phyloP scores from a whole-genome alignment of 331 rosid species.

The Stylosanthes scabra region DNA sequence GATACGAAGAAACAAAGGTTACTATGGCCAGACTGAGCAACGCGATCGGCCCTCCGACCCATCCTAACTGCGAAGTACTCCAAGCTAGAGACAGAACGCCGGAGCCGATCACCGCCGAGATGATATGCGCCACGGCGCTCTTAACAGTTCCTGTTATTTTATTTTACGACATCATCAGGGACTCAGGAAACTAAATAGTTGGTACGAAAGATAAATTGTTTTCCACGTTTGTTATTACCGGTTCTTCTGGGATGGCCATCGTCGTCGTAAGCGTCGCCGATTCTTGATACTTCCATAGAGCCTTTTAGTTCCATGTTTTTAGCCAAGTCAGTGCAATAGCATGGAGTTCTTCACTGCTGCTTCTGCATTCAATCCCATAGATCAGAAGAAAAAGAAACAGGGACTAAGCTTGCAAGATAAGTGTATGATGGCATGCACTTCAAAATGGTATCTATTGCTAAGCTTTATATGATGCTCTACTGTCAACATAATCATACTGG shows the following conservation, averaged over 20 bases:
- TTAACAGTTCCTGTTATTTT: conserved; percentile 51
- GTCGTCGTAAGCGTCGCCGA: conserved; percentile 31
- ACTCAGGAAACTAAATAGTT: too few relatives aligned
- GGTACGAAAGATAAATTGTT: too few relatives aligned
- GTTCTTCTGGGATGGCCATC: conserved; percentile 42
- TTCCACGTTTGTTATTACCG: too few relatives aligned
- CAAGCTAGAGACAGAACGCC: conserved; percentile 68
- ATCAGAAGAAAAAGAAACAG: too few relatives aligned
- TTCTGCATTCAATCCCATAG: background rate
- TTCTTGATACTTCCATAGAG: conserved; percentile 24
- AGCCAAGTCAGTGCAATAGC: too few relatives aligned
- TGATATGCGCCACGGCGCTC: conserved; percentile 63
- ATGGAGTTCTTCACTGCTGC: too few relatives aligned
- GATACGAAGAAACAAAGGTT: conserved; percentile 35
- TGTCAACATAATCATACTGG: too few relatives aligned
- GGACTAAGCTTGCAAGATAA: too few relatives aligned
- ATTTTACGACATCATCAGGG: too few relatives aligned
- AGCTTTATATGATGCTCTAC: background rate
- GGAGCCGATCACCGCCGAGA: conserved; percentile 66
- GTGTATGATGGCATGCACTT: too few relatives aligned
- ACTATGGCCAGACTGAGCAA: conserved; percentile 52
- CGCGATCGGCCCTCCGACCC: conserved; percentile 60
- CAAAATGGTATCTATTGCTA: background rate
- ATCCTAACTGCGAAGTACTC: conserved; percentile 66
- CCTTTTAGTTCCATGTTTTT: conserved; percentile 30